Evolutionary conservation across 495 filamentous ascomycete species (phyloP).

Genomic region (Penicillium subrubescens): DNA sequence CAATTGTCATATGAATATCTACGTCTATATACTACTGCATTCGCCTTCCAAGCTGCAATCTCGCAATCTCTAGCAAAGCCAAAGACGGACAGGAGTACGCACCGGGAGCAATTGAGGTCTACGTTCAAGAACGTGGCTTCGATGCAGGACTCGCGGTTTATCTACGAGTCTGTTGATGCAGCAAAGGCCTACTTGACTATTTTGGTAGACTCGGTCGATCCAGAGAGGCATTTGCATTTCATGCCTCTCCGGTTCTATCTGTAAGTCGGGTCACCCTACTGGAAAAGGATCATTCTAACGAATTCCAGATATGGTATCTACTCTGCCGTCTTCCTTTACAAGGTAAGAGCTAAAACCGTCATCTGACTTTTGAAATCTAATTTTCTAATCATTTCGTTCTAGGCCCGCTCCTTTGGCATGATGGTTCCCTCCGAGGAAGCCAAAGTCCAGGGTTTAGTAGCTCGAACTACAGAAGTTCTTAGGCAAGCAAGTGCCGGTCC

Average conservation of each 20-base stretch:
- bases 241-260: conserved; percentile 63
- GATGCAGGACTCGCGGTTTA: conserved; percentile 63
- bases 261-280: conserved; percentile 29
- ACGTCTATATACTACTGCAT: conserved; percentile 65
- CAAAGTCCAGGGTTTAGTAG: conserved; percentile 54
- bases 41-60: conserved; percentile 67
- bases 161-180: conserved; percentile 65
- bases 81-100: conserved; percentile 38
- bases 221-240: conserved; percentile 57
- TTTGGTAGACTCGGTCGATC: conserved; percentile 56
- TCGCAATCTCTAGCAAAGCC: conserved; percentile 56
- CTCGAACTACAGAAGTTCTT: conserved; percentile 52
- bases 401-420: conserved; percentile 58
- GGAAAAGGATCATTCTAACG: conserved; percentile 7
- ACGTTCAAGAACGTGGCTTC: conserved; percentile 57
- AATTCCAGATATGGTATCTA: conserved; percentile 51
- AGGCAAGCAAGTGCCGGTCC: conserved; percentile 54
- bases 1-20: conserved; percentile 66
- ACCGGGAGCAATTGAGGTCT: conserved; percentile 45
- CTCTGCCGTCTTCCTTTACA: conserved; percentile 59
- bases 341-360: conserved; percentile 26
- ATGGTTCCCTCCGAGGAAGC: conserved; percentile 53
- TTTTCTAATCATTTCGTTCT: neutral
- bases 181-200: conserved; percentile 60
- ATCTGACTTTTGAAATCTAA: neutral